Conservation (phyloP, 164 flowering plant genomes). For the Akebia trifoliata region DNA sequence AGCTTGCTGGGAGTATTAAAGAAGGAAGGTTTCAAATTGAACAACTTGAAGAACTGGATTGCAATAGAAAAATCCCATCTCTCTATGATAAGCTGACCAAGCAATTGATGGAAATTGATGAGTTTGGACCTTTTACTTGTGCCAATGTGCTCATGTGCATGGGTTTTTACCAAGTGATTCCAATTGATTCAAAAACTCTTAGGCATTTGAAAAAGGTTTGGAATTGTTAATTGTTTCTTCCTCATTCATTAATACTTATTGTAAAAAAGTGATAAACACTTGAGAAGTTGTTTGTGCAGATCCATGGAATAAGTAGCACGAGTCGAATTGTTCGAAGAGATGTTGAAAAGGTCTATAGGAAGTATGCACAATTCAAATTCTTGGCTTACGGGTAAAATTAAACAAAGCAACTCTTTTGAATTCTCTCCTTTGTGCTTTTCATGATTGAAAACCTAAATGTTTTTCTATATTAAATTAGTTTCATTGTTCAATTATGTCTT, state of each 20-base stretch:
- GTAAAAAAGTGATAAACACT: not conserved
- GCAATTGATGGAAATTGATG: constrained; percentile 37
- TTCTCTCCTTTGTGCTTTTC: no score
- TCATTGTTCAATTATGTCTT: constrained; percentile 3
- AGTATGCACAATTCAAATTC: constrained; percentile 52
- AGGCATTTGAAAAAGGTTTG: constrained; percentile 56
- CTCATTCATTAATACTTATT: not conserved
- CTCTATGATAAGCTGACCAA: constrained; percentile 26
- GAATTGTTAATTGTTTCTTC: not conserved
- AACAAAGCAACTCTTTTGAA: no score
- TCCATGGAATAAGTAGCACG: constrained; percentile 36
- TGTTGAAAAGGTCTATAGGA: constrained; percentile 41
- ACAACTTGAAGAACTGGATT: constrained; percentile 32
- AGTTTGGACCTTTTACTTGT: constrained; percentile 54
- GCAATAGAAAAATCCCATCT: constrained; percentile 17
- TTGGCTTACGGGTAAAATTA: constrained; percentile 49
- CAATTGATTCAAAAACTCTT: constrained; percentile 52
- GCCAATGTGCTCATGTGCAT: constrained; percentile 59
- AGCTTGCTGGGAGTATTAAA: constrained; percentile 35
- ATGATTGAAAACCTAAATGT: not conserved
- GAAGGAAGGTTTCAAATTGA: constrained; percentile 31
- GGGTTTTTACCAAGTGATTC: constrained; percentile 61
- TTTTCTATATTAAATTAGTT: not conserved
- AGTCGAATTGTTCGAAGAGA: constrained; percentile 27
- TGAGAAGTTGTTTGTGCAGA: constrained; percentile 26